Conservation (phyloP, 2,329 filamentous ascomycete species). For the Coleophoma crateriformis region DNA sequence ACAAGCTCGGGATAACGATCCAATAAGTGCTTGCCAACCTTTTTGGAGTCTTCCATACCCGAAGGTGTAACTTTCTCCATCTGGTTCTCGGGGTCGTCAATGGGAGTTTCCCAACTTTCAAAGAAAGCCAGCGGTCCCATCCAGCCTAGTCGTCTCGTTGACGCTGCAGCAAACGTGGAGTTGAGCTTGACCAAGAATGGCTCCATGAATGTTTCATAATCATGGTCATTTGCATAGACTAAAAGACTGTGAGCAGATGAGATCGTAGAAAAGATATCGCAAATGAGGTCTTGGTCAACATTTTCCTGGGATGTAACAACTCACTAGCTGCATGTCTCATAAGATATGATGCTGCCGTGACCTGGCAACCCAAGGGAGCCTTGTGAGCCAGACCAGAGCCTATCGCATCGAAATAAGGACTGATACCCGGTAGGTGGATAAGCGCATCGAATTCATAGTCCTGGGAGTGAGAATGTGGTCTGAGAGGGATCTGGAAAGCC, state of each 20-base stretch:
- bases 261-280: too few relatives aligned
- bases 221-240: slow-evolving; percentile 55
- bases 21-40: slow-evolving; percentile 21
- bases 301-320: too few relatives aligned
- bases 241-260: too few relatives aligned
- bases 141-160: slow-evolving; percentile 19
- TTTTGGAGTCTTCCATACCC: slow-evolving; percentile 20
- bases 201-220: slow-evolving; percentile 51
- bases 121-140: slow-evolving; percentile 19
- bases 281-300: too few relatives aligned
- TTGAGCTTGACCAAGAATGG: slow-evolving; percentile 52
- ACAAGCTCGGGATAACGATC: slow-evolving; percentile 21
- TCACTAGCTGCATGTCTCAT: slow-evolving; percentile 46
- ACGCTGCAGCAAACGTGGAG: slow-evolving; percentile 33
- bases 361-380: slow-evolving; percentile 43
- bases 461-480: slow-evolving; percentile 17
- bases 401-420: slow-evolving; percentile 49
- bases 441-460: slow-evolving; percentile 46
- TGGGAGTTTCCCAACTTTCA: slow-evolving; percentile 21
- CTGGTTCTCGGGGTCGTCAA: slow-evolving; percentile 22
- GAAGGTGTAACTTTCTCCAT: slow-evolving; percentile 23
- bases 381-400: slow-evolving; percentile 31
- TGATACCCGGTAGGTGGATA: slow-evolving; percentile 48
- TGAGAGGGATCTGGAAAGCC: slow-evolving; percentile 4
- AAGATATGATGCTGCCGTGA: slow-evolving; percentile 47